Evolutionary conservation across 495 filamentous ascomycete species (phyloP), one percentile per base, ranked within the genome.

Genomic region (Penicillium riverlandense): DNA sequence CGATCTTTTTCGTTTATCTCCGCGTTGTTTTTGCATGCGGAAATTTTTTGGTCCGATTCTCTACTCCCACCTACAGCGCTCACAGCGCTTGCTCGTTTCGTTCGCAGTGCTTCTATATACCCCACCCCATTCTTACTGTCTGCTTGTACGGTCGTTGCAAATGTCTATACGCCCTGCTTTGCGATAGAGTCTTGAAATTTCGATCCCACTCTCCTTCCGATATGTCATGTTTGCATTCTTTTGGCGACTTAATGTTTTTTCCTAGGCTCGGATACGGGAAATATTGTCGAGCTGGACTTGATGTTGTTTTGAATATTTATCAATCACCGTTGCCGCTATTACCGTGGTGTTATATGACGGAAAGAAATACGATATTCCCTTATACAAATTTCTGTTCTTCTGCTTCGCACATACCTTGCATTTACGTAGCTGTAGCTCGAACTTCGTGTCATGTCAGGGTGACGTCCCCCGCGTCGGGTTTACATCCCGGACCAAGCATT

Each of bases 381-480:
- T 22, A 3, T 3, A 3, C 22, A 4, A 4, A 22, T 22, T 22
- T 22, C 22, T 22, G 22, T 22, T 22, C 22, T 22, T 22, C 6
- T 3, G 22, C 22, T 22, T 22, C 22, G 4, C 6, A 22, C 4
- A 6, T 22, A 6, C 22, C 2, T 22, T 22, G 22, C 22, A 4
- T 3, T 4, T 22, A 22, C 22, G 22, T 22, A 22, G 22, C 4
- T 22, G 22, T 6, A 22, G 22, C 22, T 22, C 22, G 4, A 22
- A 22, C 22, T 4, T 22, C 32, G 32, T 30, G 33, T 15, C 22
- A 47, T 47, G 38, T 47, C 45, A 47, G 22, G 11, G 45, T 47
- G 45, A 47, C 45, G 45, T 42, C 33, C 33, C n/a, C 34, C 11
- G 34, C 39, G 45, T 48, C 44, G 35, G 5, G 29, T 43, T 35